Conservation (phyloP, 1,284 basidiomycete genomes). For the Kalmanozyma brasiliensis region DNA sequence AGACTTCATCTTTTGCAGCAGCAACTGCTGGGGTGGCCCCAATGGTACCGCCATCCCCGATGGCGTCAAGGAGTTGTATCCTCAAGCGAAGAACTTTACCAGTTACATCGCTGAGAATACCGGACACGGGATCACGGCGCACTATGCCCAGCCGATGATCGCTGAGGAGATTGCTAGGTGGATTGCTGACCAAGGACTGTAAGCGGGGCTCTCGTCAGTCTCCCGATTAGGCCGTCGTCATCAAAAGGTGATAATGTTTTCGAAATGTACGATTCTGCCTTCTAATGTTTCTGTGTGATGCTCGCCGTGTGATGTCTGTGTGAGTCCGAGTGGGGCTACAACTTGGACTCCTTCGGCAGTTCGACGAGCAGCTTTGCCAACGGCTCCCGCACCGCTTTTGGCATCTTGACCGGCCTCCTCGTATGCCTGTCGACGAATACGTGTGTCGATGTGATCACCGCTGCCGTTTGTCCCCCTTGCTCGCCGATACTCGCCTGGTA, state of each 20-base stretch:
- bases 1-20: conserved; percentile 66
- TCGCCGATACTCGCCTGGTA: conserved; percentile 46
- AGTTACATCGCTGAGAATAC: conserved; percentile 36
- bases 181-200: conserved; percentile 35
- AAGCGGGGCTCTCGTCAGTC: no score
- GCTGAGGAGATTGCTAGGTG: conserved; percentile 34
- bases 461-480: conserved; percentile 12
- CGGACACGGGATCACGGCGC: conserved; percentile 47
- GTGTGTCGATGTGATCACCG: conserved; percentile 47
- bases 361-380: conserved; percentile 17
- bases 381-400: conserved; percentile 4
- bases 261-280: no score
- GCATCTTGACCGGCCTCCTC: conserved; percentile 41
- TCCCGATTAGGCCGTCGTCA: no score
- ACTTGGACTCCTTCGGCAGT: conserved; percentile 9
- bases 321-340: conserved; percentile 2
- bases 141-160: conserved; percentile 31
- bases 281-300: no score
- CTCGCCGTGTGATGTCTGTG: background rate
- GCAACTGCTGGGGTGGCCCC: conserved; percentile 61
- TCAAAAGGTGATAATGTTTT: no score
- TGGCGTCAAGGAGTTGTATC: conserved; percentile 42
- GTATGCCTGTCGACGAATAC: conserved; percentile 49
- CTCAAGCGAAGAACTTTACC: conserved; percentile 41
- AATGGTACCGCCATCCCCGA: conserved; percentile 26